phyloP scores from a whole-genome alignment of 805 yeast species.

The Zygosaccharomyces bailii region DNA sequence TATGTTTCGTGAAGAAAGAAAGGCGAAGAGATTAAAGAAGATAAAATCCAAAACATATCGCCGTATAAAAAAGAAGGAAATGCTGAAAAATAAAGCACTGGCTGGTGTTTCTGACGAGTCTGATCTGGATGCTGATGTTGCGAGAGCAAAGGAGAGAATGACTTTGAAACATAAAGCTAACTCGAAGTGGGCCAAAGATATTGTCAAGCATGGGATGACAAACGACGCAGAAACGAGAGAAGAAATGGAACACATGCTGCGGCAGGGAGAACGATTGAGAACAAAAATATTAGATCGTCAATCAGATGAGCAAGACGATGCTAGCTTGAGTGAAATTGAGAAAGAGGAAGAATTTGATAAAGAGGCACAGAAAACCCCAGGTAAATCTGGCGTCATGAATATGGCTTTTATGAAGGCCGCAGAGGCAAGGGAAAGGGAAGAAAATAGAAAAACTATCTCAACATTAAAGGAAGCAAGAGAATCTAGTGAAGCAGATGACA shows the following conservation, averaged over 20 bases:
- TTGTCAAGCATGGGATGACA: conserved; percentile 85
- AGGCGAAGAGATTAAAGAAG: conserved; percentile 87
- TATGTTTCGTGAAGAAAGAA: conserved; percentile 92
- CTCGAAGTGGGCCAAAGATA: conserved; percentile 84
- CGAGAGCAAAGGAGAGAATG: conserved; percentile 91
- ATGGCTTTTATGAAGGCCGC: conserved; percentile 97
- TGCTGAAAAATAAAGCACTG: conserved; percentile 62
- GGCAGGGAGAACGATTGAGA: conserved; percentile 76
- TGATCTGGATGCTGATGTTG: conserved; percentile 62
- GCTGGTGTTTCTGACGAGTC: conserved; percentile 48
- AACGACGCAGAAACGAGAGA: conserved; percentile 81
- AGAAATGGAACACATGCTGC: conserved; percentile 91
- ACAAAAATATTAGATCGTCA: conserved; percentile 66
- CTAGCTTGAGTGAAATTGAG: conserved; percentile 48
- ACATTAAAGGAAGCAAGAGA: conserved; percentile 45
- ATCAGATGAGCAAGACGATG: conserved; percentile 47
- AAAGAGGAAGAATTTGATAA: conserved; percentile 40
- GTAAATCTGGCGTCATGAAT: conserved; percentile 82
- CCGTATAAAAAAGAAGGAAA: conserved; percentile 80
- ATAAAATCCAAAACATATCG: conserved; percentile 90
- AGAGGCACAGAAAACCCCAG: conserved; percentile 45
- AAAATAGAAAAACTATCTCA: conserved; percentile 53
- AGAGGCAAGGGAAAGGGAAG: conserved; percentile 60
- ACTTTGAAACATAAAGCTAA: conserved; percentile 83
- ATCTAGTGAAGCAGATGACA: conserved; percentile 33